Evolutionary conservation across 2,329 filamentous ascomycete species (phyloP), one percentile per base, ranked within the genome.

Genomic region (Chlorencoelia australis): DNA sequence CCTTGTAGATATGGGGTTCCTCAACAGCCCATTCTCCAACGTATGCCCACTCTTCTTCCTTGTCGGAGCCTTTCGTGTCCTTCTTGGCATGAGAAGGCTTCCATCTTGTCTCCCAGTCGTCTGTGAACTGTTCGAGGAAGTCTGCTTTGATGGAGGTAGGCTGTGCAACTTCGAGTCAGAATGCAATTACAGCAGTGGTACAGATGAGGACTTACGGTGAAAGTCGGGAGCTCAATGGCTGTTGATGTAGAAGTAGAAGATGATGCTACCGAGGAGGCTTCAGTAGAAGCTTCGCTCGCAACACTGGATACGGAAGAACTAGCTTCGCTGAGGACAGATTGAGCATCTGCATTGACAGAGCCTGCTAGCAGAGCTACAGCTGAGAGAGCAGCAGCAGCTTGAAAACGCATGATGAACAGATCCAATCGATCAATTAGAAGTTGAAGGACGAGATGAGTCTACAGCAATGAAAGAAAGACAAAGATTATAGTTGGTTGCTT

Each of bases 71-170:
- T 56, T 67, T 64, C 47, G 63, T 71, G 49, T 89, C 82, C 78
- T 98, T 98, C 78, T 96, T 96, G 51, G 91, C 91, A 60, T 91
- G 82, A 32, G 89, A 96, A 40, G 82, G 76, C 67, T 89, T 87
- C 91, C 91, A 98, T 67, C 88, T 75, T 49, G 73, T 68, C 51
- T 95, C 82, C 89, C 89, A 96, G 66, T 85, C 88, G 52, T 93
- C 83, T 65, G 85, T 94, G 71, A 98, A 98, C 66, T 98, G 91
- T 71, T 98, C 91, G 48, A 96, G 69, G 75, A 98, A 98, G 43
- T 87, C 85, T 51, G 81, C 91, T 68, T 95, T 91, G 56, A 96
- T 62, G 46, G 69, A 73, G 49, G 87, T 85, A 42, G 91, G 88
- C 89, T 98, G 57, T 11, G 15, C 30, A 39, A 43, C 46, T 40